Conservation (phyloP, 192 early-diverging fungal species). For the Gryganskiella cystojenkinii region DNA sequence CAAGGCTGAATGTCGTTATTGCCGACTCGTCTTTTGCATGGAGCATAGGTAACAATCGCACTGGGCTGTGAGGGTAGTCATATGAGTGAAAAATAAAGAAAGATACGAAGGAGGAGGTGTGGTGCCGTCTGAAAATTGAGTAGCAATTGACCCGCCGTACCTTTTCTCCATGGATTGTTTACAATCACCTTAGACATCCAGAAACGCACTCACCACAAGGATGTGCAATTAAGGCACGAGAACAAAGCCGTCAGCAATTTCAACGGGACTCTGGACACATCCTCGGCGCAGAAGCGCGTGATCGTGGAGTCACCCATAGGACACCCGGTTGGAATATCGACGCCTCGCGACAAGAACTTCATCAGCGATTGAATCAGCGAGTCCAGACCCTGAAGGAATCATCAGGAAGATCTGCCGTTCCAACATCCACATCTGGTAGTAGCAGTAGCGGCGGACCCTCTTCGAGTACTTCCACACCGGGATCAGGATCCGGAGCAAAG, state of each 20-base stretch:
- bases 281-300: slow-evolving; percentile 28
- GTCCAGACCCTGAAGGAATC: slow-evolving; percentile 28
- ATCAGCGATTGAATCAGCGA: slow-evolving; percentile 36
- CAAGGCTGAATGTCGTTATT: slow-evolving; percentile 44
- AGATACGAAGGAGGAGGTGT: background rate
- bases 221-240: slow-evolving; percentile 31
- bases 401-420: slow-evolving; percentile 9
- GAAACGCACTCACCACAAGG: slow-evolving; percentile 42
- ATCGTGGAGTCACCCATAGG: slow-evolving; percentile 39
- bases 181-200: slow-evolving; percentile 18
- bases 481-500: slow-evolving; percentile 1
- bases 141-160: background rate
- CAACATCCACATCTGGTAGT: no score
- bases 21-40: slow-evolving; percentile 40
- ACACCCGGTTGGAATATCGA: slow-evolving; percentile 37
- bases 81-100: background rate
- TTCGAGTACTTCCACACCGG: background rate
- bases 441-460: background rate
- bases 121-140: background rate
- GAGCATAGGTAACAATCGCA: slow-evolving; percentile 32
- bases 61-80: background rate
- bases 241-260: slow-evolving; percentile 39
- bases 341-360: slow-evolving; percentile 15
- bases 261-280: slow-evolving; percentile 49
- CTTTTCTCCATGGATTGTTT: background rate